These are phyloP conservation scores for Hevea brasiliensis DNA, from an alignment of 345 rosid genomes.

Conservation along the genomic window DNA sequence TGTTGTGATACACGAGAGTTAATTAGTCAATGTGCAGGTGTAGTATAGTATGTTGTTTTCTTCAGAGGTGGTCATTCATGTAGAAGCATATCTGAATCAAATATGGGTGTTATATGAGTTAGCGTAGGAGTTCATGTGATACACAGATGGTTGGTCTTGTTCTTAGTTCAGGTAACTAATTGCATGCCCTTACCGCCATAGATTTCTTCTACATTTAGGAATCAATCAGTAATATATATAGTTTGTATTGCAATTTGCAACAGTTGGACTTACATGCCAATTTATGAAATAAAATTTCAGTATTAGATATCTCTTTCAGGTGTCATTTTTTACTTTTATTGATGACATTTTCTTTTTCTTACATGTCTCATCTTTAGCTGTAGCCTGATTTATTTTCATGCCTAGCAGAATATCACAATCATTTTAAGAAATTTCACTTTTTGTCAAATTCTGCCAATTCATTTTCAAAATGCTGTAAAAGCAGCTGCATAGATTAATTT, in stretches of 20 bases:
- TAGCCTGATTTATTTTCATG: too few species aligned
- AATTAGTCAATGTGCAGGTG: background rate
- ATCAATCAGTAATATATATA: background rate
- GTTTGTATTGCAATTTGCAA: background rate
- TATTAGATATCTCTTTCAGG: too few species aligned
- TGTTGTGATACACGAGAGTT: background rate
- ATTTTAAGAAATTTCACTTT: too few species aligned
- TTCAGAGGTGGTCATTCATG: background rate
- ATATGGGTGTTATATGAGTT: background rate
- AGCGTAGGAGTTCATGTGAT: background rate
- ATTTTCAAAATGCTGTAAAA: too few species aligned
- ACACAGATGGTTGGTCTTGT: constrained; percentile 6
- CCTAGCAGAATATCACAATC: too few species aligned
- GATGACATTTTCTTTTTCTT: too few species aligned
- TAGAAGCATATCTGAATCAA: background rate
- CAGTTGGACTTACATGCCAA: background rate
- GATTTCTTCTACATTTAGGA: background rate
- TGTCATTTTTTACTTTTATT: background rate
- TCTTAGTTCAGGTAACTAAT: background rate
- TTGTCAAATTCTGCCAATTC: too few species aligned
- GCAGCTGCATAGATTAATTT: too few species aligned
- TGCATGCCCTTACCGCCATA: constrained; percentile 1
- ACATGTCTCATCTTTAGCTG: too few species aligned
- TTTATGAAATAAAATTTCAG: background rate
- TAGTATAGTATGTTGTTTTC: background rate